Conservation (phyloP, 2,329 filamentous ascomycete species). For the Aspergillus ibericus region DNA sequence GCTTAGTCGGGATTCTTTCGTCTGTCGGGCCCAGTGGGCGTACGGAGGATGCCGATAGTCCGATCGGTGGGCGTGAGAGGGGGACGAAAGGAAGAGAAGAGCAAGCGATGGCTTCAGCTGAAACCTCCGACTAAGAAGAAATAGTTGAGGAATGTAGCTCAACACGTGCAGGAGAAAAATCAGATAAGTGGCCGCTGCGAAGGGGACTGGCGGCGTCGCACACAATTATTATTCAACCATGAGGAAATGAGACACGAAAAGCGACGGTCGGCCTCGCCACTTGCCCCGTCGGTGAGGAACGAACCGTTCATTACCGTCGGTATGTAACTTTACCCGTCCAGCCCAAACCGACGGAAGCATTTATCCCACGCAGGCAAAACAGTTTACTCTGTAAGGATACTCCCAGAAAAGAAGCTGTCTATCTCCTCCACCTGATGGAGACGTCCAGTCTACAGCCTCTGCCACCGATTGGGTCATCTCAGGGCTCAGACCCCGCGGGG, state of each 20-base stretch:
- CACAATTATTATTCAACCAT: conserved; percentile 6
- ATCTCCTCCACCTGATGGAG: not conserved
- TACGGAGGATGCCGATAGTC: not conserved
- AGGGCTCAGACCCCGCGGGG: conserved; percentile 7
- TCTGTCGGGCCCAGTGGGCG: not conserved
- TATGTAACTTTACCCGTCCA: conserved; percentile 17
- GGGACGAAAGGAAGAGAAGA: not conserved
- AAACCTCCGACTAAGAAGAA: not conserved
- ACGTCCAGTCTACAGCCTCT: not conserved
- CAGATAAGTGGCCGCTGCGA: conserved; percentile 11
- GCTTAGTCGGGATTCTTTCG: conserved; percentile 1
- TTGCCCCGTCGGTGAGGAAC: conserved; percentile 8
- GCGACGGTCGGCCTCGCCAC: conserved; percentile 8
- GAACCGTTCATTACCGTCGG: conserved; percentile 14
- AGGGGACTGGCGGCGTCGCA: not conserved
- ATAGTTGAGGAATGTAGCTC: not conserved
- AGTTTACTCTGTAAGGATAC: not conserved
- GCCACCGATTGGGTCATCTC: not conserved
- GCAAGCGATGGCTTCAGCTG: not conserved
- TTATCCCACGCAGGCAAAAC: not conserved
- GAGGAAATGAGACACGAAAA: not conserved
- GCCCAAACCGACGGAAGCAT: not conserved
- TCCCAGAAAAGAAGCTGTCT: not conserved
- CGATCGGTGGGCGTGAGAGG: not conserved
- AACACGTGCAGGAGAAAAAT: conserved; percentile 8